Conservation (phyloP, 2,329 filamentous ascomycete species). For the Penicillium sp. region DNA sequence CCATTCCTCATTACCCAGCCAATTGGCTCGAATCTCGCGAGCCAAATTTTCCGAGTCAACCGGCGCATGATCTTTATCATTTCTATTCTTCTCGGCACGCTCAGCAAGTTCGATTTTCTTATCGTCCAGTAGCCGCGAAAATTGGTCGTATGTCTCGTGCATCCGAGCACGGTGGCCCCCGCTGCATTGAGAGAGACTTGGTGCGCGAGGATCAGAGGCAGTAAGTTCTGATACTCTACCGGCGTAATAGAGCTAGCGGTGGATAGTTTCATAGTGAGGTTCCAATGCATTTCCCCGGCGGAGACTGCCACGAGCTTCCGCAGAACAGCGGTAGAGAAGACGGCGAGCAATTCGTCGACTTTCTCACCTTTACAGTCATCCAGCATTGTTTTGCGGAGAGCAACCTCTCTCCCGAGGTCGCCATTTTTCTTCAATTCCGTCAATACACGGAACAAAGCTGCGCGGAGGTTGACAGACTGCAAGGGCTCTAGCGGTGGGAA, state of each 20-base stretch:
- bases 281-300: constrained; percentile 38
- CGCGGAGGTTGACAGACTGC: constrained; percentile 84
- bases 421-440: constrained; percentile 86
- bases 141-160: constrained; percentile 56
- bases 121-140: constrained; percentile 58
- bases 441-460: constrained; percentile 73
- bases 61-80: constrained; percentile 28
- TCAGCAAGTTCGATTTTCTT: constrained; percentile 55
- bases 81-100: constrained; percentile 25
- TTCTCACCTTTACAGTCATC: constrained; percentile 93
- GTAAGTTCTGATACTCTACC: constrained; percentile 43
- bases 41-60: constrained; percentile 33
- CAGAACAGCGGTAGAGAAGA: constrained; percentile 78
- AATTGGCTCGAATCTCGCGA: constrained; percentile 61
- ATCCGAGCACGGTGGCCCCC: constrained; percentile 57
- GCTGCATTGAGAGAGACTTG: constrained; percentile 59
- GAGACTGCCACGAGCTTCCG: constrained; percentile 57
- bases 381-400: constrained; percentile 88
- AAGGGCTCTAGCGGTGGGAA: constrained; percentile 86
- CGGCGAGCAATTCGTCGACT: constrained; percentile 76
- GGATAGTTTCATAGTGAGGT: constrained; percentile 53
- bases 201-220: constrained; percentile 68
- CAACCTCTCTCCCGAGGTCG: constrained; percentile 68
- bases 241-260: constrained; percentile 43
- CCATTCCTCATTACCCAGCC: constrained; percentile 73